phyloP scores from a whole-genome alignment of 495 filamentous ascomycete genomes.

The Neurospora hispaniola region DNA sequence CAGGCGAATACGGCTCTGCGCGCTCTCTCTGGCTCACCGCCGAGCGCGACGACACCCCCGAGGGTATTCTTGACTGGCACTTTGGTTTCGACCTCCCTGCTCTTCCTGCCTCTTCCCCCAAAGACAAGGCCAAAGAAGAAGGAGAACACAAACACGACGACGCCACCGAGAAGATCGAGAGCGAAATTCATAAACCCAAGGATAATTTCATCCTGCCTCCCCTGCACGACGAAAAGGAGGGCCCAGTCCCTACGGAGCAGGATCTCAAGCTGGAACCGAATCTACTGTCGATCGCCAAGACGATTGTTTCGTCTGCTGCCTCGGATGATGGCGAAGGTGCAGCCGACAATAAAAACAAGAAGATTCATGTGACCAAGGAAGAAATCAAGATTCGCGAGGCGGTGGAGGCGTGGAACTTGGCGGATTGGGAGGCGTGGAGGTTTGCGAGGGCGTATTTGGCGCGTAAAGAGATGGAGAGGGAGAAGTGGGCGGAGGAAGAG shows the following conservation, averaged over 20 bases:
- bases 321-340: conserved; percentile 19
- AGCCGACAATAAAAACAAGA: conserved; percentile 7
- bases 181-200: conserved; percentile 36
- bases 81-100: conserved; percentile 75
- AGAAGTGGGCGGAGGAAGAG: conserved; percentile 64
- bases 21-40: conserved; percentile 73
- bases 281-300: conserved; percentile 51
- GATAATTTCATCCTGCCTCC: conserved; percentile 21
- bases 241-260: conserved; percentile 38
- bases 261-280: conserved; percentile 44
- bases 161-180: conserved; percentile 36
- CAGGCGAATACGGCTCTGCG: conserved; percentile 43
- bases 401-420: conserved; percentile 87
- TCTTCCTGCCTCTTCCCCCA: conserved; percentile 2
- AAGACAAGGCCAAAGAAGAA: not conserved
- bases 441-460: conserved; percentile 70
- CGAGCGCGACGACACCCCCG: conserved; percentile 46
- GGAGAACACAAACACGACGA: not conserved
- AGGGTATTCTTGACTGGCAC: conserved; percentile 66
- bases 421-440: conserved; percentile 86
- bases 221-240: conserved; percentile 30
- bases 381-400: conserved; percentile 42
- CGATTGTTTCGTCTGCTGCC: conserved; percentile 33
- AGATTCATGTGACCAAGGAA: conserved; percentile 11
- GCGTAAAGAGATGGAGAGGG: conserved; percentile 46